A percentile compares a stretch with the other conserved stretches of the same genome.
Evolutionary conservation across 192 early-diverging fungal genomes (phyloP).

Genomic region (Backusella mclennaniae): DNA sequence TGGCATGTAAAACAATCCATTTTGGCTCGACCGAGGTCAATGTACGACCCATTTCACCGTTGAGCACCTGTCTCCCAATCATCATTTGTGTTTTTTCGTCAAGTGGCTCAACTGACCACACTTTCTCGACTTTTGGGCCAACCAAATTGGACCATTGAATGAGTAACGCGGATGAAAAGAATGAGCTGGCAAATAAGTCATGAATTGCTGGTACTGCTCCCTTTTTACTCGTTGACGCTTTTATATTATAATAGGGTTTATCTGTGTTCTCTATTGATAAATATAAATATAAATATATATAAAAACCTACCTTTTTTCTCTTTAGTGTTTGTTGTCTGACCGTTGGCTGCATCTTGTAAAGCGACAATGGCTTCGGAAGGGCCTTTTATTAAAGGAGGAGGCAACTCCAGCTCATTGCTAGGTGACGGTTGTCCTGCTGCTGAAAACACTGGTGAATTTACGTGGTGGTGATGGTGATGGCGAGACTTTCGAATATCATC

Average conservation of each 20-base stretch:
- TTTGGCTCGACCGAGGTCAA: constrained; percentile 43
- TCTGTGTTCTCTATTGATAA: no score
- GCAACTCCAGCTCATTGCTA: constrained; percentile 9
- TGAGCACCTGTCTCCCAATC: constrained; percentile 50
- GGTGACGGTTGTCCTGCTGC: not conserved
- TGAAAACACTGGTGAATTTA: constrained; percentile 8
- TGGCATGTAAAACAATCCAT: constrained; percentile 43
- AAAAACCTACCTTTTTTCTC: not conserved
- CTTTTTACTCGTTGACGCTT: constrained; percentile 3
- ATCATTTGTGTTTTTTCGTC: constrained; percentile 12
- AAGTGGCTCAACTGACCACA: constrained; percentile 27
- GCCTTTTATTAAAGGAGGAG: constrained; percentile 16
- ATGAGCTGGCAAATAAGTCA: constrained; percentile 44
- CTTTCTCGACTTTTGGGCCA: constrained; percentile 51
- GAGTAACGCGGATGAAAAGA: constrained; percentile 51
- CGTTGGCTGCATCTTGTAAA: constrained; percentile 33
- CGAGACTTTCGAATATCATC: constrained; percentile 14
- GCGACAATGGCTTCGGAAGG: constrained; percentile 37
- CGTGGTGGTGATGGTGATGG: constrained; percentile 24
- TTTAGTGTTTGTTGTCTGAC: not conserved
- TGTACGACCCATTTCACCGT: constrained; percentile 47
- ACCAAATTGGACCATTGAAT: constrained; percentile 56
- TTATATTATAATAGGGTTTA: not conserved
- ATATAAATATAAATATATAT: no score
- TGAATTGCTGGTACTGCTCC: not conserved